These are phyloP conservation scores for Annona squamosa DNA, from an alignment of 164 flowering plant genomes.

Conservation along the genomic window DNA sequence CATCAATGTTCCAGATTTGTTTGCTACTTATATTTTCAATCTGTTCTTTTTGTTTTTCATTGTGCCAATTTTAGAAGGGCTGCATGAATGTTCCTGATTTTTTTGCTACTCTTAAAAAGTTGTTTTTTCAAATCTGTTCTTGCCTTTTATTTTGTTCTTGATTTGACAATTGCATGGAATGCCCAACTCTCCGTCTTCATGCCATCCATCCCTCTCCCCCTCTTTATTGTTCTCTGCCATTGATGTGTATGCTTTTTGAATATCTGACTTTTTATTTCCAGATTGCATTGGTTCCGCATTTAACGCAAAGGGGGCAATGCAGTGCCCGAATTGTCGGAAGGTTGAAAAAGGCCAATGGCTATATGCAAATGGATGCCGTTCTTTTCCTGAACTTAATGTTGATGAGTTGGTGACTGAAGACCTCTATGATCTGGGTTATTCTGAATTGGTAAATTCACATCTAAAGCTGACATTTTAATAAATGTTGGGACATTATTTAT, in stretches of 20 bases:
- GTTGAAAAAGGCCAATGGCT: conserved; percentile 84
- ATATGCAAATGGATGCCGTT: conserved; percentile 51
- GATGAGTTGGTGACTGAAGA: conserved; percentile 76
- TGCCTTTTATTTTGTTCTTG: too few species aligned
- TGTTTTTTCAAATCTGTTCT: too few species aligned
- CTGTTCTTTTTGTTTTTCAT: too few species aligned
- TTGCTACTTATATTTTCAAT: too few species aligned
- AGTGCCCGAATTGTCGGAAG: conserved; percentile 86
- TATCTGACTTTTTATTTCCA: conserved; percentile 16
- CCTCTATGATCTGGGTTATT: conserved; percentile 56
- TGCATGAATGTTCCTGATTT: too few species aligned
- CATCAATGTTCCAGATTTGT: too few species aligned
- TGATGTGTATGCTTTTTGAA: not conserved
- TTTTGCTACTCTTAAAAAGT: too few species aligned
- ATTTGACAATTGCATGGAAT: too few species aligned
- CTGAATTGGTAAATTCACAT: conserved; percentile 49
- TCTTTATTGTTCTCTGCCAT: too few species aligned
- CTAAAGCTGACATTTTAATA: not conserved
- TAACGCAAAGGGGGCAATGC: conserved; percentile 72
- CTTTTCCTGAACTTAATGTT: conserved; percentile 45
- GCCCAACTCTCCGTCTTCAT: too few species aligned
- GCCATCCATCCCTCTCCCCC: too few species aligned
- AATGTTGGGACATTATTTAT: not conserved
- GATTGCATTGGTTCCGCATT: conserved; percentile 92
- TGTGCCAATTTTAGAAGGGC: too few species aligned